Evolutionary conservation across 2,329 filamentous ascomycete genomes (phyloP), one percentile per base, ranked within the genome.

Genomic region (Mycosphaerella sp.): DNA sequence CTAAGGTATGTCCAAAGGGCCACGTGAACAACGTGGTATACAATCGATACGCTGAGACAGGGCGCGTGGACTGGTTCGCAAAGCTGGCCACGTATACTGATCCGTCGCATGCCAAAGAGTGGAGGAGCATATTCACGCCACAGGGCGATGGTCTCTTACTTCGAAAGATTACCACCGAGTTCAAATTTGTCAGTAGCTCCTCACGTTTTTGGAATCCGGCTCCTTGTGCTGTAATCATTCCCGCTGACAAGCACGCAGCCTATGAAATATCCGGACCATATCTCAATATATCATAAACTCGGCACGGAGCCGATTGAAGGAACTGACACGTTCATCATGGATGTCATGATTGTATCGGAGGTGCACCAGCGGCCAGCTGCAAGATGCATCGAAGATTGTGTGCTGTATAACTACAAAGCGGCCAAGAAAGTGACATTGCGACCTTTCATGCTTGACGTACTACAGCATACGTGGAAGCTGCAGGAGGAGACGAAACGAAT

Each of bases 21-120:
- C 89, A 95, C 70, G 86, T 95, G 46, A 95, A 95, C 69, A 95
- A 95, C 64, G 84, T 91, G 58, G 82, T 81, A 60, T 95, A 95
- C 70, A 84, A 87, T 62, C 81, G 86, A 57, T 95, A 88, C 69
- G 89, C 89, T 36, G 91, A 96, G 69, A 85, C 85, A 5, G 84
- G 84, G 3, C 80, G 91, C 36, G 80, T 92, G 32, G 88, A 90
- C 64, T 95, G 87, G 85, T 78, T 84, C 26, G 76, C 78, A 53
- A 85, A 89, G 65, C 85, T 88, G 62, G 86, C 82, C 4, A 72
- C 77, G 2, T 72, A 81, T 56, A 73, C 82, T 45, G 83, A 89
- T 62, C 80, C 82, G 0, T 69, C 71, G 31, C 78, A 91, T 59
- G 75, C 76, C 53, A 69, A 75, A 41, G 74, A 80, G 57, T 95